Evolutionary conservation across 139 green algal species (phyloP), one percentile per base, ranked within the genome.

Genomic region (Asterochloris sp.): DNA sequence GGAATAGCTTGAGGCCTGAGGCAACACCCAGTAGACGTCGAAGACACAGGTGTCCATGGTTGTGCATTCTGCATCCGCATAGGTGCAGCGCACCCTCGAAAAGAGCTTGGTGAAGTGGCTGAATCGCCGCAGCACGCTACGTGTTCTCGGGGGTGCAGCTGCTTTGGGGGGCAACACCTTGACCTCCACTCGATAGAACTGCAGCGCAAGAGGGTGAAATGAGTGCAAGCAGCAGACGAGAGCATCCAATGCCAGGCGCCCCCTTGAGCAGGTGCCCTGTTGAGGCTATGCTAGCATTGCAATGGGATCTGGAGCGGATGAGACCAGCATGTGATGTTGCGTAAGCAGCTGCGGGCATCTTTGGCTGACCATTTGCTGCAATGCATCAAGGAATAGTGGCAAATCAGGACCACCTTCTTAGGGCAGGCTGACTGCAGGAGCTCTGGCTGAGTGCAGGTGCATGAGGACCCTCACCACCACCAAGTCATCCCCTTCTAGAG

Each of bases 61-160:
- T 6, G 6, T 54, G 38, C 38, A 6, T 54, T 54, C 38, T 54
- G 6, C 38, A 2, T 54, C 38, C 38, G 71, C 71, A 63, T 61
- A 66, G 19, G 23, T 29, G 17, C 19, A 27, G 24, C 80, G 62
- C 78, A 90, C 86, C 83, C 76, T 84, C 15, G n/a, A 21, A 66
- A 87, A 75, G 38, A 90, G 83, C 29, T 84, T 87, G 24, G 78
- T 73, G 61, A 90, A 90, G 75, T 84, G 83, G 83, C 71, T 85
- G 85, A 83, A 90, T 62, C 87, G 85, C 11, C 87, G 76, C 54
- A 87, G 79, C 54, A 90, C 87, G 62, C 85, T 88, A 26, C 87
- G 85, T 16, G 60, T 82, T 28, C 81, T 80, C 0, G 85, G 28
- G 10, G 85, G 68, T 13, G 81, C 83, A 28, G 76, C 26, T 13